These are phyloP conservation scores for Echeveria elegans DNA, from an alignment of 164 flowering plant genomes.

Conservation along the genomic window DNA sequence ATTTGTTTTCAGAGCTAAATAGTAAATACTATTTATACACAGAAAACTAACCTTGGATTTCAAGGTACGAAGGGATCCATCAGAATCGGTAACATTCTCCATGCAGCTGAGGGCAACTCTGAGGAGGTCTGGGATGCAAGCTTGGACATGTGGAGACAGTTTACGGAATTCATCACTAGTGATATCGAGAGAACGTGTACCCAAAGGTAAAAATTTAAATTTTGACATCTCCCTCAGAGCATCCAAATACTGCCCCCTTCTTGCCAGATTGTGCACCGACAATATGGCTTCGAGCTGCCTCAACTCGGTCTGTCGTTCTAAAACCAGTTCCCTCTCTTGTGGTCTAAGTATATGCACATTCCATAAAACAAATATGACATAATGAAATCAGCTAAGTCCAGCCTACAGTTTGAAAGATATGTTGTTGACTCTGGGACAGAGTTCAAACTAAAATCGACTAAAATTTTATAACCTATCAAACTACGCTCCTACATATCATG, in stretches of 20 bases:
- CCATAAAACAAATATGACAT: neutral
- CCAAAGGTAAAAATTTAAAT: conserved; percentile 78
- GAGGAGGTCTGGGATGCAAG: conserved; percentile 92
- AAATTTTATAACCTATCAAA: neutral
- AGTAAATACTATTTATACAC: neutral
- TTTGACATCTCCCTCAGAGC: conserved; percentile 75
- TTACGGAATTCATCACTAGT: conserved; percentile 37
- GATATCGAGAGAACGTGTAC: conserved; percentile 60
- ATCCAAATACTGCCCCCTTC: conserved; percentile 58
- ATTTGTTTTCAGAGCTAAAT: neutral
- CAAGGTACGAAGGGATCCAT: conserved; percentile 85
- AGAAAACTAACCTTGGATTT: conserved; percentile 59
- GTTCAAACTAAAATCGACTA: neutral
- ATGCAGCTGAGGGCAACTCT: conserved; percentile 73
- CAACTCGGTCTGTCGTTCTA: conserved; percentile 66
- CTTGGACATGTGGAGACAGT: conserved; percentile 75
- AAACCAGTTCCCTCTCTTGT: conserved; percentile 66
- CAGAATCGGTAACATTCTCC: conserved; percentile 72
- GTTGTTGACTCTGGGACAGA: neutral
- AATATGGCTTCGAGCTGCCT: conserved; percentile 86
- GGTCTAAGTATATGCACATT: conserved; percentile 24
- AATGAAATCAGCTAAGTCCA: neutral
- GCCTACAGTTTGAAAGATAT: neutral
- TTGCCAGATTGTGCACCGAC: conserved; percentile 56
- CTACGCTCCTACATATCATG: neutral